These are phyloP conservation scores for Lentinula novae-zelandiae DNA, from an alignment of 1,284 basidiomycete genomes.

Conservation along the genomic window DNA sequence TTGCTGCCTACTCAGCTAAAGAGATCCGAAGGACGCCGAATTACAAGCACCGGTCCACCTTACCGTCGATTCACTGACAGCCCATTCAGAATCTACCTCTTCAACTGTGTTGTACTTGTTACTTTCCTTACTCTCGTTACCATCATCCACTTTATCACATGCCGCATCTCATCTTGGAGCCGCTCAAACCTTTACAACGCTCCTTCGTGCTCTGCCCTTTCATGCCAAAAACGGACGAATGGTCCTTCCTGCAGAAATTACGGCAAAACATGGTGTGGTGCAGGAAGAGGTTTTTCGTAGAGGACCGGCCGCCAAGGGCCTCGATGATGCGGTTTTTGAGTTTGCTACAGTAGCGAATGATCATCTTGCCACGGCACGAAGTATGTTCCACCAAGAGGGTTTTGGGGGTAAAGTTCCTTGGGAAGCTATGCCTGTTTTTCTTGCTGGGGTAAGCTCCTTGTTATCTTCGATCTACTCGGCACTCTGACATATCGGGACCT, in stretches of 20 bases:
- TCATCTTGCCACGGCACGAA: slow-evolving; percentile 81
- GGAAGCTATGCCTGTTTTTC: slow-evolving; percentile 74
- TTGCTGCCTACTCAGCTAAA: slow-evolving; percentile 15
- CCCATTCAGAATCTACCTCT: slow-evolving; percentile 75
- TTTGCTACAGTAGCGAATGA: slow-evolving; percentile 91
- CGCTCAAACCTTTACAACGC: slow-evolving; percentile 67
- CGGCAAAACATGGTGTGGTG: slow-evolving; percentile 73
- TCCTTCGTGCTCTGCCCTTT: slow-evolving; percentile 76
- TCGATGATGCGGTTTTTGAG: slow-evolving; percentile 81
- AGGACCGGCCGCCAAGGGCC: slow-evolving; percentile 59
- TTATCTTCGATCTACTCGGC: slow-evolving; percentile 15
- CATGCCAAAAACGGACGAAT: slow-evolving; percentile 72
- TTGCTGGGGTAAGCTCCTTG: slow-evolving; percentile 60
- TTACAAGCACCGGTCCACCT: slow-evolving; percentile 65
- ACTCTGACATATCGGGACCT: slow-evolving; percentile 14
- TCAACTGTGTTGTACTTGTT: slow-evolving; percentile 79
- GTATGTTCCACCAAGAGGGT: slow-evolving; percentile 61
- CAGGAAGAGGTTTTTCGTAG: slow-evolving; percentile 85
- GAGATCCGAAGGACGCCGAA: slow-evolving; percentile 61
- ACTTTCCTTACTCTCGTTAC: slow-evolving; percentile 67
- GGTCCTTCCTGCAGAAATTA: slow-evolving; percentile 83
- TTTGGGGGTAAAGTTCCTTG: slow-evolving; percentile 43
- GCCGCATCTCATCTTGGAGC: slow-evolving; percentile 77
- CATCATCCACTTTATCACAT: slow-evolving; percentile 67
- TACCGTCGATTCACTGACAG: slow-evolving; percentile 67